Evolutionary conservation across 2,329 filamentous ascomycete species (phyloP), one percentile per base, ranked within the genome.

Genomic region (Neophaeococcomyces mojaviensis): DNA sequence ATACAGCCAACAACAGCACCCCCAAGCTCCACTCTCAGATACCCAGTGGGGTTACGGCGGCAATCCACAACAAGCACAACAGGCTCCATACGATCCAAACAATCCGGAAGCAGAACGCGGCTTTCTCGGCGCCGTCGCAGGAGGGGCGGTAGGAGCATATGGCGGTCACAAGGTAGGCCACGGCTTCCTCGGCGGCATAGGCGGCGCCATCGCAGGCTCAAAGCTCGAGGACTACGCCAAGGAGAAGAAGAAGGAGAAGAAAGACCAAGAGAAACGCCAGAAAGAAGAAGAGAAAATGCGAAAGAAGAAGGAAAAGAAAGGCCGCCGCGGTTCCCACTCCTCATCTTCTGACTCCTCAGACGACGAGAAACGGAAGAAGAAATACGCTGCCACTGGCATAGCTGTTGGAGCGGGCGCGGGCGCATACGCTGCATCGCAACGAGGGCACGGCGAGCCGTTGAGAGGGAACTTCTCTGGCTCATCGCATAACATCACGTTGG

Each of bases 121-220:
- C 49, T 59, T 73, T 15, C 63, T 66, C 42, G 70, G 70, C 32
- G 70, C 70, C 13, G 50, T 72, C 36, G 68, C 68, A 24, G 70
- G 70, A 47, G 69, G 68, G 52, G 59, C 67, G 8, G 63, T 67
- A n/a, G 70, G 70, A 46, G 69, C 65, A 28, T 71, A 64, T 40
- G 65, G 62, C 18, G 70, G 70, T 47, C 65, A 69, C 62, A 68
- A 72, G 58, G 68, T 64, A 16, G 26, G 48, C 51, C 70, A 72
- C 58, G 70, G 70, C 24, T 59, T 73, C 55, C 63, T 73, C 41
- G 70, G 70, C 48, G 64, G 69, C 4, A 61, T 73, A 34, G 69
- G 68, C 48, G 70, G 70, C 34, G 70, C 70, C 26, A 67, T 72
- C 50, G 60, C 68, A 6, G 70, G 70, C 39, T 67, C 64, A 50